Evolutionary conservation across 2,329 filamentous ascomycete genomes (phyloP), one percentile per base, ranked within the genome.

Genomic region (Dothideomycetes sp.): DNA sequence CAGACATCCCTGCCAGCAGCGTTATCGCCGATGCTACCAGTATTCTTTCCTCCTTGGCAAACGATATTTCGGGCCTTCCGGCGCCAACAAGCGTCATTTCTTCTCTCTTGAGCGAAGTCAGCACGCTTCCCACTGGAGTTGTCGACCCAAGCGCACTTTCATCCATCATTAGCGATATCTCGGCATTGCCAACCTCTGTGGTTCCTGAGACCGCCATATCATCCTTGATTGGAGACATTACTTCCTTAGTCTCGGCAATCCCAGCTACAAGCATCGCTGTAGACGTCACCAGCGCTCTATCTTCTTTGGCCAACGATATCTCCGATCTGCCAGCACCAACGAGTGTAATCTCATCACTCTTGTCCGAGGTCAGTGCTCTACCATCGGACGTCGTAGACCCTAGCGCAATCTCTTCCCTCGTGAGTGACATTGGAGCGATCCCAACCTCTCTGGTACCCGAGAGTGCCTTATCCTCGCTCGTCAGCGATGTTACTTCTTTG

Each of bases 221-320:
- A 4, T 38, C 36, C 2, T n/a, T 38, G 5, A 9, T 31, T 9
- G 18, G 18, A 3, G 36, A 38, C 22, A 7, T 27, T 7, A 7
- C 22, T 27, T 27, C 22, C 7, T 27, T 27, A 12, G 22, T 27
- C 22, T 27, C 22, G 22, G 22, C 22, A 7, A 7, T 27, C 12
- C 22, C 22, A 27, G 22, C 12, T 12, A 27, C 22, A 7, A 7
- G 7, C 7, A 27, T 27, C 12, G 22, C 12, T 27, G 22, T 7
- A 7, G 22, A 27, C 22, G n/a, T n/a, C n/a, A n/a, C n/a, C n/a
- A n/a, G n/a, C n/a, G n/a, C n/a, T n/a, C n/a, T n/a, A n/a, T 32
- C 36, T 11, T 38, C 36, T 14, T 15, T 39, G 31, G 32, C 11
- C 17, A 19, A 19, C 17, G 37, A 38, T 4, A 29, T 39, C 31